These are phyloP conservation scores for Diaporthe amygdali DNA, from an alignment of 2,329 filamentous ascomycete genomes.

Conservation along the genomic window DNA sequence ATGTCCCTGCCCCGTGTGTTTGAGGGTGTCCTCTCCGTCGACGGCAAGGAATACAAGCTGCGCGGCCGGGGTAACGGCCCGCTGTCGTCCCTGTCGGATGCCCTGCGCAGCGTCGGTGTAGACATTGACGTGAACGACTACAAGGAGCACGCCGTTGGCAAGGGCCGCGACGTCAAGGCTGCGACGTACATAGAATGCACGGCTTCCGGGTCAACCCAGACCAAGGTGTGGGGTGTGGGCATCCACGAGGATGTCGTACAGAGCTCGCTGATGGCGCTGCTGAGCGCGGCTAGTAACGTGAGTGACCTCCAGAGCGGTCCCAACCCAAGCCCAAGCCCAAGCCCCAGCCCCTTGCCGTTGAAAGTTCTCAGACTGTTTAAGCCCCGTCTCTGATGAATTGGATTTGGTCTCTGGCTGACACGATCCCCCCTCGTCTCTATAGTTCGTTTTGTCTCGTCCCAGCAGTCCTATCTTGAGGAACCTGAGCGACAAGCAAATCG, in stretches of 20 bases:
- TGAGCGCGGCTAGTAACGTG: slow-evolving; percentile 86
- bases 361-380: slow-evolving; percentile 11
- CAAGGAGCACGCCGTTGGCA: slow-evolving; percentile 92
- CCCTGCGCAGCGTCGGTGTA: slow-evolving; percentile 78
- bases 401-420: slow-evolving; percentile 1
- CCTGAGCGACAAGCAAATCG: slow-evolving; percentile 38
- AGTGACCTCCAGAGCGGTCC: slow-evolving; percentile 43
- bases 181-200: slow-evolving; percentile 94
- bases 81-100: slow-evolving; percentile 85
- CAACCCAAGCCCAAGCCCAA: slow-evolving; percentile 2
- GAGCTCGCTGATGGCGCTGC: slow-evolving; percentile 82
- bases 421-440: slow-evolving; percentile 24
- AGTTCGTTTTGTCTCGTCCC: slow-evolving; percentile 73
- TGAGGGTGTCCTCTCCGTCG: slow-evolving; percentile 82
- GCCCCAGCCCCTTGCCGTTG: slow-evolving; percentile 9
- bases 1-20: slow-evolving; percentile 82
- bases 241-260: slow-evolving; percentile 94
- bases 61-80: slow-evolving; percentile 86
- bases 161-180: slow-evolving; percentile 84
- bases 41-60: slow-evolving; percentile 79
- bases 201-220: slow-evolving; percentile 64
- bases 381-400: slow-evolving; percentile 6
- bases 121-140: slow-evolving; percentile 92
- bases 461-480: slow-evolving; percentile 66
- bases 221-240: slow-evolving; percentile 85